These are phyloP conservation scores for Tephrocybe sp. DNA, from an alignment of 768 basidiomycete species.

Conservation along the genomic window DNA sequence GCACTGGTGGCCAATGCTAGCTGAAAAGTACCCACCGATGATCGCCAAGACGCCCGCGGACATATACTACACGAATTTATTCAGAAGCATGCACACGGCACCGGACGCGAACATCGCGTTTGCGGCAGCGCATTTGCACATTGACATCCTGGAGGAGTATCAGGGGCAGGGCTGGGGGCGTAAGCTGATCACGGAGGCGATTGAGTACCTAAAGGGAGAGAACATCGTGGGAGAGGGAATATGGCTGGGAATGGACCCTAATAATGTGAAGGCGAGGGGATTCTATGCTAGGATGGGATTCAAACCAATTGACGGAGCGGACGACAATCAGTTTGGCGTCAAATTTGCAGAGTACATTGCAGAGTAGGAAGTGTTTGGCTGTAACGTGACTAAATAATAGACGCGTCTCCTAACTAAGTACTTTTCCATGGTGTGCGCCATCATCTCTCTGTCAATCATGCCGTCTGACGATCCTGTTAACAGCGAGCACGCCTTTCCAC, in stretches of 20 bases:
- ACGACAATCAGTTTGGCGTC: constrained; percentile 51
- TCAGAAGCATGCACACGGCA: constrained; percentile 40
- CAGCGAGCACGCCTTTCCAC: background rate
- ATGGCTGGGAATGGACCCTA: constrained; percentile 68
- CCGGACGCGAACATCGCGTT: constrained; percentile 56
- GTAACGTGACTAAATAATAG: constrained; percentile 6
- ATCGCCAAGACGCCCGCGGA: constrained; percentile 40
- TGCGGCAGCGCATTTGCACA: constrained; percentile 74
- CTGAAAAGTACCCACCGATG: constrained; percentile 47
- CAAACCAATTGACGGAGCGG: constrained; percentile 48
- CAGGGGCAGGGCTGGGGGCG: constrained; percentile 73
- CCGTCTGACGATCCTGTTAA: constrained; percentile 5
- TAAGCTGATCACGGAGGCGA: constrained; percentile 52
- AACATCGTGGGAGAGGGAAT: constrained; percentile 41
- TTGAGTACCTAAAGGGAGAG: constrained; percentile 49
- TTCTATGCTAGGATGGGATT: constrained; percentile 71
- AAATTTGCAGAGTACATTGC: constrained; percentile 38
- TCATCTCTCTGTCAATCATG: background rate
- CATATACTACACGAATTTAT: constrained; percentile 35
- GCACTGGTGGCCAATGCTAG: constrained; percentile 67
- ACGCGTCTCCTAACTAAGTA: background rate
- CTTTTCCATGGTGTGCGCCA: background rate
- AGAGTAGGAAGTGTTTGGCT: constrained; percentile 10
- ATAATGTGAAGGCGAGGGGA: constrained; percentile 53
- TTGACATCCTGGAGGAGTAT: constrained; percentile 65